phyloP scores from a whole-genome alignment of 768 basidiomycete genomes.

The Rhizopogon sp. region DNA sequence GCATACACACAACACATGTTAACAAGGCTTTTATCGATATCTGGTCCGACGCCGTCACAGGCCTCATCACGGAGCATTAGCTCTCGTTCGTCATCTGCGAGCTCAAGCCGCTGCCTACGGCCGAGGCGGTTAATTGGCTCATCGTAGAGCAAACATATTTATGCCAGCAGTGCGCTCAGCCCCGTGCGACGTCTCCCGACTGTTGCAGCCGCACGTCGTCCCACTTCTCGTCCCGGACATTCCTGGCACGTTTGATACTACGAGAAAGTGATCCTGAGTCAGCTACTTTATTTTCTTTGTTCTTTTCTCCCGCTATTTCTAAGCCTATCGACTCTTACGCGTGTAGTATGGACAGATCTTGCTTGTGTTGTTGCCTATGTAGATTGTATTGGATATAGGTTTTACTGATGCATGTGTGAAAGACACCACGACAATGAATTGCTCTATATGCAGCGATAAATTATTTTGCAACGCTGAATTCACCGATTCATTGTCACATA shows the following conservation, averaged over 20 bases:
- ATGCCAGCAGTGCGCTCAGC: constrained; percentile 26
- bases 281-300: too few species aligned
- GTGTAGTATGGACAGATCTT: too few species aligned
- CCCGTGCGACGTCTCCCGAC: constrained; percentile 22
- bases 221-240: constrained; percentile 39
- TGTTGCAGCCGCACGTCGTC: constrained; percentile 31
- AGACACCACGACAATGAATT: too few species aligned
- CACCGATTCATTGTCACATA: too few species aligned
- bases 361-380: too few species aligned
- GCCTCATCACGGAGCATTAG: constrained; percentile 63
- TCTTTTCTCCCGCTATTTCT: too few species aligned
- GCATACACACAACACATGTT: constrained; percentile 40
- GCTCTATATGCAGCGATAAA: too few species aligned
- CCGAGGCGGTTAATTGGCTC: constrained; percentile 50
- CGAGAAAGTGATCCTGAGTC: constrained; percentile 58
- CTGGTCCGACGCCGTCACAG: constrained; percentile 71
- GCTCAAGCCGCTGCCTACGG: constrained; percentile 37
- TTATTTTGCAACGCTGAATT: too few species aligned
- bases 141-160: constrained; percentile 61
- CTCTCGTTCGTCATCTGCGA: constrained; percentile 68
- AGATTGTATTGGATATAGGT: too few species aligned
- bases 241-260: constrained; percentile 42
- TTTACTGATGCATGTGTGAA: too few species aligned
- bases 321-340: too few species aligned
- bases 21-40: constrained; percentile 85